Percentiles rank a stretch among this genome's conserved stretches.
Evolutionary conservation across 2,329 filamentous ascomycete genomes (phyloP).

Genomic region (Monosporascus ibericus): DNA sequence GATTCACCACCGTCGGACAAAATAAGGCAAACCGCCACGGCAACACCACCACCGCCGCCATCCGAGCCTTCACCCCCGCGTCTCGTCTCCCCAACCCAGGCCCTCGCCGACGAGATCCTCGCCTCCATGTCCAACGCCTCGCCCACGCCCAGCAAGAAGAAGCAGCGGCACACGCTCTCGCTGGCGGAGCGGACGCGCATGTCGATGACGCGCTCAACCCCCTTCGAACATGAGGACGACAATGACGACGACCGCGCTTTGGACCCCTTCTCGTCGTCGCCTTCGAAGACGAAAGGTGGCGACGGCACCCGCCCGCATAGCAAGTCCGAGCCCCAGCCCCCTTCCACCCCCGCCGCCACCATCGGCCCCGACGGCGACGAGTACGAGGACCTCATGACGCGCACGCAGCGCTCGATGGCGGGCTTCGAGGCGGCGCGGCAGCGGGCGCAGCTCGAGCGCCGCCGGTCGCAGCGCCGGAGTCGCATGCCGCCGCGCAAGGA

Average conservation of each 20-base stretch:
- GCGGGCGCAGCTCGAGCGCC: constrained; percentile 53
- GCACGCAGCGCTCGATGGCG: constrained; percentile 56
- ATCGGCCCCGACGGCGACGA: constrained; percentile 22
- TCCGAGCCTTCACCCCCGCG: constrained; percentile 7
- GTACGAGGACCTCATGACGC: constrained; percentile 47
- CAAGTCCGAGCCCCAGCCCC: constrained; percentile 7
- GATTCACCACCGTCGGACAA: background rate
- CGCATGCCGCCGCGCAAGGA: constrained; percentile 36
- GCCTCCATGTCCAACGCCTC: constrained; percentile 48
- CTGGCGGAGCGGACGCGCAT: constrained; percentile 74
- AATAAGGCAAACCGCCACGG: background rate
- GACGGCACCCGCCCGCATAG: constrained; percentile 17
- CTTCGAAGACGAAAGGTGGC: constrained; percentile 10
- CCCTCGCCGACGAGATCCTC: constrained; percentile 51
- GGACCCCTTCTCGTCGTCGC: constrained; percentile 11
- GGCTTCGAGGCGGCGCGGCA: constrained; percentile 55
- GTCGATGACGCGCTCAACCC: constrained; percentile 59
- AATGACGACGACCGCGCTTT: constrained; percentile 12
- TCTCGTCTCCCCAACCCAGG: constrained; percentile 38
- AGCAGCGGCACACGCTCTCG: constrained; percentile 50
- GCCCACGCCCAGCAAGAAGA: constrained; percentile 49
- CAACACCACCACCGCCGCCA: constrained; percentile 1
- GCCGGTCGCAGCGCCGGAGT: constrained; percentile 43
- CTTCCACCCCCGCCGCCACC: constrained; percentile 1
- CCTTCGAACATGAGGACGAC: constrained; percentile 28